Base-by-base conservation (phyloP, 1,139 yeast genomes). In the Meyerozyma carpophila region DNA sequence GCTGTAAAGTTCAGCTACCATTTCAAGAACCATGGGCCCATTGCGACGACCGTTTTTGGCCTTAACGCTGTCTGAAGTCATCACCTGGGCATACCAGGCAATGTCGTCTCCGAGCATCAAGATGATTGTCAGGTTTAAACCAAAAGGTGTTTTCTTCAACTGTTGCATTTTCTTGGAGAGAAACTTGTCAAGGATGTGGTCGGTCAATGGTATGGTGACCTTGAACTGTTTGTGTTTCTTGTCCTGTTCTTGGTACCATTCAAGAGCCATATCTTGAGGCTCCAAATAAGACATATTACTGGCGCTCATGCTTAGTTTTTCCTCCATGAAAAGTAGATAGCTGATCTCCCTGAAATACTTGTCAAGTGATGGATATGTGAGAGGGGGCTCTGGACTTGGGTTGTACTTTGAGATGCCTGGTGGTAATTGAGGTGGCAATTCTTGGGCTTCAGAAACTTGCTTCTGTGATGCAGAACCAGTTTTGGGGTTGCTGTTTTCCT, bases 251-350 rank as follows among this genome's bases (percentile, higher is more conserved):
- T 65, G 68, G 45, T 70, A 78, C 84, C 84, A 79, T 47, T 76
- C 79, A 41, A 82, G 65, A 26, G 62, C 52, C 50, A 69, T 61
- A 42, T 68, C 74, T 2, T 57, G 55, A 1, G 74, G 60, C 39
- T 77, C 73, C 14, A 65, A 55, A 37, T 54, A 56, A 36, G 58
- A 53, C 36, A 75, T 70, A 2, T 72, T 63, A 40, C 81, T 69
- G 37, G 79, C 68, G 31, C 71, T 70, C 31, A 63, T 59, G 36
- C 72, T 74, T 29, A 69, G 58, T 39, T 70, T 65, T 51, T 82
- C 87, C 57, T 84, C 91, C 42, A 80, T 64, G 48, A 80, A 81
- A 44, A 83, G 61, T 45, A 81, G 81, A 58, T 75, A 76, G 47
- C 84, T 74, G 67, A 82, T 75, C 52, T 80, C 82, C 50, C 74